phyloP scores from a whole-genome alignment of 257 asterid species.

The Solanum etuberosum region DNA sequence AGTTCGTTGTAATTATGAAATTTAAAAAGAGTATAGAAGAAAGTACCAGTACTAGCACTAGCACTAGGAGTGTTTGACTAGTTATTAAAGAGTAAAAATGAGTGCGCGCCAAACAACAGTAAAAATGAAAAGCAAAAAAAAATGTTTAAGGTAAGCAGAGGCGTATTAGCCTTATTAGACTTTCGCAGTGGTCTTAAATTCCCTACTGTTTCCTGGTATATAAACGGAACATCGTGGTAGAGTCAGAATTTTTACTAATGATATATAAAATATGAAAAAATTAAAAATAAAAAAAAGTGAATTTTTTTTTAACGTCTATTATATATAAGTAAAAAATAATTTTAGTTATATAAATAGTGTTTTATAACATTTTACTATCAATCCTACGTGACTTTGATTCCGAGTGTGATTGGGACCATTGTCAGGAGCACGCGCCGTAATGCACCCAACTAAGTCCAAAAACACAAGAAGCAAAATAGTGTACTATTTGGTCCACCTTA shows the following conservation, averaged over 20 bases:
- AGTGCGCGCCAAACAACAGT: neutral
- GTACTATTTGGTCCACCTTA: neutral
- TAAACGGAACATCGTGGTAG: fast-evolving
- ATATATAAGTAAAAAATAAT: neutral
- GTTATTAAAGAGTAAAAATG: neutral
- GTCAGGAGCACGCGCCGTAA: constrained; percentile 15
- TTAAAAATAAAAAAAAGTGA: too few species aligned
- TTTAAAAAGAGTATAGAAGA: neutral
- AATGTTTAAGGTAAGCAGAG: neutral
- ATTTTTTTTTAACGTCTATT: too few species aligned
- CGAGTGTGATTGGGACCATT: neutral
- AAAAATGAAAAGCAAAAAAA: too few species aligned
- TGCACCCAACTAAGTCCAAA: neutral
- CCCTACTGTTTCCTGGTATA: neutral
- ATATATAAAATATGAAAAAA: neutral
- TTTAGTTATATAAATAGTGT: neutral
- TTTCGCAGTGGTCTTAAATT: neutral
- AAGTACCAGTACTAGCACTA: too few species aligned
- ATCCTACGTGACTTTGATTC: neutral
- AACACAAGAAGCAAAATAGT: neutral
- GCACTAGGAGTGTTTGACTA: too few species aligned
- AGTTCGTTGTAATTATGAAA: neutral
- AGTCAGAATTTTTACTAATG: neutral
- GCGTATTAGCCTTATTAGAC: neutral
- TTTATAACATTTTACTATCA: neutral